These are phyloP conservation scores for Eutrema salsugineum DNA, from an alignment of 441 rosid genomes.

Conservation along the genomic window DNA sequence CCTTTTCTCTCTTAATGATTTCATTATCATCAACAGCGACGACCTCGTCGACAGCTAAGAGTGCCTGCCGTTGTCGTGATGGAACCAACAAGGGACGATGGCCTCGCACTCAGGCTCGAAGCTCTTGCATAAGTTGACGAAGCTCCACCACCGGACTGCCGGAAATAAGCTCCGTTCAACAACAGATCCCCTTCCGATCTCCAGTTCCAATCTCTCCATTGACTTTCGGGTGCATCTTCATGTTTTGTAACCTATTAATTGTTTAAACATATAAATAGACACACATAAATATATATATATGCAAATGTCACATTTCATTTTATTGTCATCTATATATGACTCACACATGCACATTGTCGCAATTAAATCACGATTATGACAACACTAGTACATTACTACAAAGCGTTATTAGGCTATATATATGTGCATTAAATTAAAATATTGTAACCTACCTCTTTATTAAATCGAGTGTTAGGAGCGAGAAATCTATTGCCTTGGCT, in stretches of 20 bases:
- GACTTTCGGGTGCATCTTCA: slow-evolving; percentile 45
- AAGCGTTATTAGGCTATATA: no score
- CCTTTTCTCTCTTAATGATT: not conserved
- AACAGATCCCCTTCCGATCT: slow-evolving; percentile 58
- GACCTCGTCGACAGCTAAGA: slow-evolving; percentile 43
- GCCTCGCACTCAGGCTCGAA: slow-evolving; percentile 59
- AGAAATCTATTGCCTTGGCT: slow-evolving; percentile 67
- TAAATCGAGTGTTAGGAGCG: slow-evolving; percentile 43
- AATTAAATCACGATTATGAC: no score
- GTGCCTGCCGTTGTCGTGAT: slow-evolving; percentile 52
- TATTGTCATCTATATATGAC: not conserved
- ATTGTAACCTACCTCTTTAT: slow-evolving; percentile 52
- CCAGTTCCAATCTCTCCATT: slow-evolving; percentile 61
- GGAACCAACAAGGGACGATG: slow-evolving; percentile 46
- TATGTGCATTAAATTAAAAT: no score
- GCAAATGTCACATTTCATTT: not conserved
- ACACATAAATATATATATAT: not conserved
- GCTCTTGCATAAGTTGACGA: slow-evolving; percentile 52
- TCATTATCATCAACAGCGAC: slow-evolving; percentile 30
- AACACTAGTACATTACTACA: no score
- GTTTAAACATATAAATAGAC: not conserved
- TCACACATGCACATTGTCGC: no score
- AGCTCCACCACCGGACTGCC: slow-evolving; percentile 45
- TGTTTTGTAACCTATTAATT: slow-evolving; percentile 63
- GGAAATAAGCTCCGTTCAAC: slow-evolving; percentile 60